A percentile compares a stretch with the other conserved stretches of the same genome.
Conservation (phyloP, 1,284 basidiomycete genomes). For the Pisolithus thermaeus region DNA sequence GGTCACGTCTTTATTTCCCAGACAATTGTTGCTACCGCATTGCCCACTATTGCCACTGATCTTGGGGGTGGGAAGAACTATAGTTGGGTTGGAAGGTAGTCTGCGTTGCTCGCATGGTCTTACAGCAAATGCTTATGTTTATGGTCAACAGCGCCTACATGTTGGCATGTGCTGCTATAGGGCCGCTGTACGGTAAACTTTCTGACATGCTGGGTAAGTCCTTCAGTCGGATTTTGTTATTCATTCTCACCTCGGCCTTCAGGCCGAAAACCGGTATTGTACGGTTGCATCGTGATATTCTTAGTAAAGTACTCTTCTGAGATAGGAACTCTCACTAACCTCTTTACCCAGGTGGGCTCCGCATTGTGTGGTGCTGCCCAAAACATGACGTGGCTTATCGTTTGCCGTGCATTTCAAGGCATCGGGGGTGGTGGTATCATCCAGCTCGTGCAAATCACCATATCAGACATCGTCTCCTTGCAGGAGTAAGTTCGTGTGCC, state of each 20-base stretch:
- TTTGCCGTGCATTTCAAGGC: constrained; percentile 75
- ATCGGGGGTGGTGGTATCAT: constrained; percentile 78
- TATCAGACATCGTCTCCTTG: constrained; percentile 76
- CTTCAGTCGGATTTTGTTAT: too few species aligned
- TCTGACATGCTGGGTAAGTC: constrained; percentile 49
- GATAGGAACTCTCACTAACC: constrained; percentile 6
- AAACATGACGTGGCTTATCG: constrained; percentile 67
- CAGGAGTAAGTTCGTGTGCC: constrained; percentile 49
- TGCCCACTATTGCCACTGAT: constrained; percentile 69
- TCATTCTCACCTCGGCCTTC: constrained; percentile 1
- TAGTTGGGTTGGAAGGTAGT: constrained; percentile 73
- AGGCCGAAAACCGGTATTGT: constrained; percentile 75
- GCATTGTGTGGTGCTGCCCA: constrained; percentile 81
- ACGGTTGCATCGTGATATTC: constrained; percentile 62
- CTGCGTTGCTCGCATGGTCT: constrained; percentile 2
- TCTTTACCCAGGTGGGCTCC: constrained; percentile 53
- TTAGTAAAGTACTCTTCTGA: constrained; percentile 38
- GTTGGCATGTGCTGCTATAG: constrained; percentile 58
- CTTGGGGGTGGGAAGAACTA: constrained; percentile 66
- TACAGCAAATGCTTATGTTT: neutral
- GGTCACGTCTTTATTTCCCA: constrained; percentile 19
- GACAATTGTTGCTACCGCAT: constrained; percentile 75
- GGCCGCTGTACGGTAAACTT: constrained; percentile 73
- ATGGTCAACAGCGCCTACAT: constrained; percentile 55
- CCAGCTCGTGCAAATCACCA: constrained; percentile 61